phyloP scores from a whole-genome alignment of 2,329 filamentous ascomycete genomes.

The Clonostachys solani region DNA sequence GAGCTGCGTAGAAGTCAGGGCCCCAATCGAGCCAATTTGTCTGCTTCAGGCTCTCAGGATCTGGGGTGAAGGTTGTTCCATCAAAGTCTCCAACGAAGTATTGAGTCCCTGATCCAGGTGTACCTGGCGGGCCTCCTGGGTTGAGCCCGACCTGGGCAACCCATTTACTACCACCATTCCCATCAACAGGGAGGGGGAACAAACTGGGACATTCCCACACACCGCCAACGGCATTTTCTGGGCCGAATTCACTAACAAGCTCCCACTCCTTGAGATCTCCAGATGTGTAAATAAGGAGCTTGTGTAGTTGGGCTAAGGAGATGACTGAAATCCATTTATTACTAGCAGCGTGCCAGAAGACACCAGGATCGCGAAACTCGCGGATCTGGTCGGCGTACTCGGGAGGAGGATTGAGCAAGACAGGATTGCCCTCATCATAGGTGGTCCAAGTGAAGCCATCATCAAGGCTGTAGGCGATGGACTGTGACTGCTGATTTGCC shows the following conservation, averaged over 20 bases:
- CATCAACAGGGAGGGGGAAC: conserved; percentile 1
- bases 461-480: conserved; percentile 3
- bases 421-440: conserved; percentile 1
- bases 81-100: conserved; percentile 4
- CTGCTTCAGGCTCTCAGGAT: conserved; percentile 1
- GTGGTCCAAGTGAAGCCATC: conserved; percentile 1
- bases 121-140: conserved; percentile 3
- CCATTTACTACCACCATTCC: not conserved
- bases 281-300: conserved; percentile 4
- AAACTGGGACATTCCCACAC: conserved; percentile 4
- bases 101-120: conserved; percentile 1
- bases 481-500: conserved; percentile 1
- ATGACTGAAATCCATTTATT: conserved; percentile 1
- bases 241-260: conserved; percentile 1
- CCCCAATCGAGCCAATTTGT: conserved; percentile 1
- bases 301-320: conserved; percentile 1
- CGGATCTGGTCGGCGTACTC: not conserved
- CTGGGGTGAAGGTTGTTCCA: conserved; percentile 1
- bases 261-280: conserved; percentile 2
- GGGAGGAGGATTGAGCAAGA: not conserved
- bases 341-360: conserved; percentile 2
- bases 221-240: not conserved
- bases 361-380: conserved; percentile 2
- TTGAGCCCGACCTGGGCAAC: conserved; percentile 2
- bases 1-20: conserved; percentile 2